phyloP scores from a whole-genome alignment of 768 basidiomycete species.

The Candolleomyces eurysporus region DNA sequence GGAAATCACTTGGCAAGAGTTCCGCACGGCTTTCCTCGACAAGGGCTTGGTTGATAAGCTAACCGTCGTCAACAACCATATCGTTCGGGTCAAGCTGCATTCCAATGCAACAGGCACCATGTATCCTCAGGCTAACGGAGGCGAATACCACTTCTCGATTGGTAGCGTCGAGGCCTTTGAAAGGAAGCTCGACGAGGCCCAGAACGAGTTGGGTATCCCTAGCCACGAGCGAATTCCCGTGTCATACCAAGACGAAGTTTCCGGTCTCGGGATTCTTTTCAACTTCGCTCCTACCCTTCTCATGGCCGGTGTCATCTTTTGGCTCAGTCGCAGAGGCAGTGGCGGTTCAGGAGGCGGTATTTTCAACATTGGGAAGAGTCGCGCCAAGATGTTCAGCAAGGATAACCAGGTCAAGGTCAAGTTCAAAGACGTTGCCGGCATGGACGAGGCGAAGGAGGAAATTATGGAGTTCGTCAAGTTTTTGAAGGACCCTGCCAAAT shows the following conservation, averaged over 20 bases:
- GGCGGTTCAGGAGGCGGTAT: constrained; percentile 78
- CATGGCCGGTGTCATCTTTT: constrained; percentile 86
- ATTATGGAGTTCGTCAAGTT: constrained; percentile 99
- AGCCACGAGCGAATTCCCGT: constrained; percentile 93
- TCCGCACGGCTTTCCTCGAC: constrained; percentile 94
- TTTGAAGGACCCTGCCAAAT: constrained; percentile 91
- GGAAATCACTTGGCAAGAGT: constrained; percentile 99
- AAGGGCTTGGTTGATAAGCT: constrained; percentile 95
- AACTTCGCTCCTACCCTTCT: constrained; percentile 95
- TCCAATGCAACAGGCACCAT: constrained; percentile 81
- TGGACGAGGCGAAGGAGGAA: constrained; percentile 99
- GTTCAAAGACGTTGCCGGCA: constrained; percentile 97
- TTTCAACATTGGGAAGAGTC: constrained; percentile 95
- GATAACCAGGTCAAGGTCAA: constrained; percentile 91
- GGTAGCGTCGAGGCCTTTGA: constrained; percentile 97
- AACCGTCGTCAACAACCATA: constrained; percentile 85
- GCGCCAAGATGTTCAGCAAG: constrained; percentile 94
- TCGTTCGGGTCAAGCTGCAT: constrained; percentile 90
- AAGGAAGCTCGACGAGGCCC: constrained; percentile 90
- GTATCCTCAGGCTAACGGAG: constrained; percentile 60
- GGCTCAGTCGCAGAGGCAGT: constrained; percentile 73
- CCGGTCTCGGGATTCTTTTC: constrained; percentile 74
- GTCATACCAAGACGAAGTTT: constrained; percentile 94
- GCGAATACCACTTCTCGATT: constrained; percentile 92
- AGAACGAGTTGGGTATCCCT: constrained; percentile 89